Evolutionary conservation across 768 basidiomycete genomes (phyloP).

Genomic region (Kwoniella dendrophila): DNA sequence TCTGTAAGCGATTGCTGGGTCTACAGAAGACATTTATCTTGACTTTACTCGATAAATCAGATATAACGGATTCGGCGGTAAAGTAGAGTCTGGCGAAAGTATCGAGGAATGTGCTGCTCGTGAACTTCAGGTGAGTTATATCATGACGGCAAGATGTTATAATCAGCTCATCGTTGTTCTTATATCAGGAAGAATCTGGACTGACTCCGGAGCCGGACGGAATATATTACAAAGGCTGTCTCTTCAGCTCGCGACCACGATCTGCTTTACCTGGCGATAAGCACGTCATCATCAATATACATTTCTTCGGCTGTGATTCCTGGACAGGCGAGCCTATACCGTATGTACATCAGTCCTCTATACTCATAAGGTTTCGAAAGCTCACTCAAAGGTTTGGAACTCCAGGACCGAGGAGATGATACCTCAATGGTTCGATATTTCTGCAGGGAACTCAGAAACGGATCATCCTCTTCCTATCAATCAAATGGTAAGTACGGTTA

Average conservation of each 20-base stretch:
- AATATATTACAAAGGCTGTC: constrained; percentile 61
- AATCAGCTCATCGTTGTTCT: not conserved
- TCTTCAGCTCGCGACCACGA: constrained; percentile 10
- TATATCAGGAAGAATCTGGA: constrained; percentile 75
- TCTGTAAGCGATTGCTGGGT: constrained; percentile 27
- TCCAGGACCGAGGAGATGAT: constrained; percentile 85
- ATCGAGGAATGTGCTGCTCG: constrained; percentile 70
- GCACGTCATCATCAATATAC: constrained; percentile 60
- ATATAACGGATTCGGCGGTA: constrained; percentile 88
- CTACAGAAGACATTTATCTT: not conserved
- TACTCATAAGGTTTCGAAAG: not conserved
- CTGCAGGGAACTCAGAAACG: not conserved
- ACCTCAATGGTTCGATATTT: constrained; percentile 74
- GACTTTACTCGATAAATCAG: constrained; percentile 56
- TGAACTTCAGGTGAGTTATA: constrained; percentile 57
- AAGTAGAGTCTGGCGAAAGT: constrained; percentile 75
- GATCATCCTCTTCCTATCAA: constrained; percentile 17
- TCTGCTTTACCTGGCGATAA: not conserved
- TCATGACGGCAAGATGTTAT: constrained; percentile 59
- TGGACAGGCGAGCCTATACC: constrained; percentile 68
- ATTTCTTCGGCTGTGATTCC: constrained; percentile 72
- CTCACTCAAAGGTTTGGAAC: not conserved
- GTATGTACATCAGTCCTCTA: constrained; percentile 58
- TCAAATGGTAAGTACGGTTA: constrained; percentile 28
- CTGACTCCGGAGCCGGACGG: constrained; percentile 65